Base-by-base conservation (phyloP, 1,139 yeast species). In the Candida dubliniensis region DNA sequence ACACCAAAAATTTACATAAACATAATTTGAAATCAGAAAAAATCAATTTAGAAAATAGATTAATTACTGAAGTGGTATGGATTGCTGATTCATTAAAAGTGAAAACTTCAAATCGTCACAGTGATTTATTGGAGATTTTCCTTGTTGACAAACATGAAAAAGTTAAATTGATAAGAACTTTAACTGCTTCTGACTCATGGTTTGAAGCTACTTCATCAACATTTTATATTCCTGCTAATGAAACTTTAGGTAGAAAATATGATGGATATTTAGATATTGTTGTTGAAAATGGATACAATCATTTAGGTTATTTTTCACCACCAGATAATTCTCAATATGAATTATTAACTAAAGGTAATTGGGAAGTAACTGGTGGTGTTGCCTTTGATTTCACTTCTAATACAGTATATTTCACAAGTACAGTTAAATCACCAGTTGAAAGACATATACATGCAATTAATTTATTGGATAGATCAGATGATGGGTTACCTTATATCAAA, bases 171-270 rank as follows among this genome's bases (percentile, higher is more conserved):
- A 64, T 74, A 10, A 66, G 82, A 48, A 60, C 69, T 3, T 65
- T 63, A 40, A 49, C 50, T 1, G 69, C 71, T 3, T 66, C 73
- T 38, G 67, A 77, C 13, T 73, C 81, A 9, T 79, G 87, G 77
- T 89, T 91, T 71, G 99, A 93, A 60, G 82, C 91, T 33, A 78
- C 88, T 8, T 87, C 84, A 50, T 81, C 84, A 52, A 82, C 95
- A 0, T 65, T 78, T 30, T 84, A 67, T 56, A 74, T 93, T 34
- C 96, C 96, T 8, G 77, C 78, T 47, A 79, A 86, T 49, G 67
- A 63, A 18, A 38, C 64, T 1, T 50, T 57, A 29, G 76, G 78
- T 8, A 64, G 81, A 40, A 45, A 56, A 12, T 48, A 63, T 25
- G 82, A 79, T 55, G 84, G 84, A 0, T 79, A 79, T 52, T 71